These are phyloP conservation scores for Niebla homalea DNA, from an alignment of 495 filamentous ascomycete genomes.

Conservation along the genomic window DNA sequence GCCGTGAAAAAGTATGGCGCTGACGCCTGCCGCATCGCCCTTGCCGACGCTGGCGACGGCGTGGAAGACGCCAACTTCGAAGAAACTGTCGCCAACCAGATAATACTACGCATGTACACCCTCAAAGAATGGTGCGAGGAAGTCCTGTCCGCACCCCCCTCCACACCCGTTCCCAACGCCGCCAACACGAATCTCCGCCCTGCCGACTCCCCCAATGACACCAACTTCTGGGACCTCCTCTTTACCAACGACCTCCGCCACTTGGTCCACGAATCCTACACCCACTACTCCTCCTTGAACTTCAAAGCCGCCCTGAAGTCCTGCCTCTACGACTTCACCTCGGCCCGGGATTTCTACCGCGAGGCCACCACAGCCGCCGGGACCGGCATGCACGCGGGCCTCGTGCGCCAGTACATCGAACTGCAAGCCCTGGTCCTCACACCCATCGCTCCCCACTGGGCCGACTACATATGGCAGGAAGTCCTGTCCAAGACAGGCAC, in stretches of 20 bases:
- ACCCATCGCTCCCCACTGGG: conserved; percentile 82
- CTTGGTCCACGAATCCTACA: conserved; percentile 59
- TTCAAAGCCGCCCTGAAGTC: conserved; percentile 91
- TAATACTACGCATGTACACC: conserved; percentile 71
- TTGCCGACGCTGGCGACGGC: conserved; percentile 89
- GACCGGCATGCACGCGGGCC: conserved; percentile 69
- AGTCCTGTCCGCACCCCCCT: conserved; percentile 26
- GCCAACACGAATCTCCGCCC: conserved; percentile 55
- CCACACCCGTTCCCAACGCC: neutral
- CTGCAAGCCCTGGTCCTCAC: conserved; percentile 73
- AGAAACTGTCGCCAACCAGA: conserved; percentile 82
- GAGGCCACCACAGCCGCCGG: conserved; percentile 60
- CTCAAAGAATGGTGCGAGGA: conserved; percentile 91
- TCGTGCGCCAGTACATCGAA: conserved; percentile 65
- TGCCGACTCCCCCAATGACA: conserved; percentile 48
- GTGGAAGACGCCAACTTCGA: conserved; percentile 97
- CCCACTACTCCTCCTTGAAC: conserved; percentile 58
- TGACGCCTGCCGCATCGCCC: conserved; percentile 78
- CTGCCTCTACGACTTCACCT: conserved; percentile 76
- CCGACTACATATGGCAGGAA: conserved; percentile 87
- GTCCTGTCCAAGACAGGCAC: conserved; percentile 59
- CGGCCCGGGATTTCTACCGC: conserved; percentile 81
- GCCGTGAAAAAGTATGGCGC: conserved; percentile 86
- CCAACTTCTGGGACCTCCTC: conserved; percentile 66
- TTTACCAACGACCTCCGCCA: conserved; percentile 90